phyloP scores from a whole-genome alignment of 257 asterid genomes.

The Nicotiana attenuata region DNA sequence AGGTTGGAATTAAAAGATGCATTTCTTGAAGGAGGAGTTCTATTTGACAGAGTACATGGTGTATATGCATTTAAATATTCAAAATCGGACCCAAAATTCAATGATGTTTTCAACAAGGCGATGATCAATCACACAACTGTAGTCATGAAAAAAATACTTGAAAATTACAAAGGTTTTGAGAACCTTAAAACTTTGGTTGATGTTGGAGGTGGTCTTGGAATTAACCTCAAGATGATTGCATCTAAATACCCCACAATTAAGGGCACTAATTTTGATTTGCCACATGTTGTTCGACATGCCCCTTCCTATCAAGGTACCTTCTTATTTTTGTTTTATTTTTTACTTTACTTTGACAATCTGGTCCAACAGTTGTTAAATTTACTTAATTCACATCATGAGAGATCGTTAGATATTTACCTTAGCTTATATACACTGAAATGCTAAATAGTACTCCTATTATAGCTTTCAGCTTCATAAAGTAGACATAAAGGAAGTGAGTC shows the following conservation, averaged over 20 bases:
- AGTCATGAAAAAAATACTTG: slow-evolving; percentile 21
- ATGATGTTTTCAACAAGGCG: slow-evolving; percentile 28
- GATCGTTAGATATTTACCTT: too few species aligned
- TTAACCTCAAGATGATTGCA: slow-evolving; percentile 26
- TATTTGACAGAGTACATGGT: slow-evolving; percentile 31
- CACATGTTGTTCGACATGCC: slow-evolving; percentile 34
- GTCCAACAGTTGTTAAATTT: too few species aligned
- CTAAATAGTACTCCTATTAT: too few species aligned
- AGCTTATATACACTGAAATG: too few species aligned
- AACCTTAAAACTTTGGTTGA: slow-evolving; percentile 24
- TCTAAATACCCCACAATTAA: slow-evolving; percentile 28
- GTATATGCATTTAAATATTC: slow-evolving; percentile 24
- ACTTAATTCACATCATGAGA: too few species aligned
- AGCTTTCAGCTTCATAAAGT: too few species aligned
- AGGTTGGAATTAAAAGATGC: slow-evolving; percentile 30
- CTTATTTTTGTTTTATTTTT: background rate
- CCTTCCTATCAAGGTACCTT: slow-evolving; percentile 26
- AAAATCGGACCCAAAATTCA: slow-evolving; percentile 17
- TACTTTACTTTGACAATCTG: background rate
- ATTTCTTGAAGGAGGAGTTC: slow-evolving; percentile 35
- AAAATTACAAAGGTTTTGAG: slow-evolving; percentile 31
- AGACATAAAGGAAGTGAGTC: too few species aligned
- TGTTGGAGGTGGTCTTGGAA: slow-evolving; percentile 46
- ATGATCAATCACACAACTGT: slow-evolving; percentile 28
- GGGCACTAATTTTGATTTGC: slow-evolving; percentile 39